phyloP scores from a whole-genome alignment of 345 rosid species.

The Arabidopsis arenosa region DNA sequence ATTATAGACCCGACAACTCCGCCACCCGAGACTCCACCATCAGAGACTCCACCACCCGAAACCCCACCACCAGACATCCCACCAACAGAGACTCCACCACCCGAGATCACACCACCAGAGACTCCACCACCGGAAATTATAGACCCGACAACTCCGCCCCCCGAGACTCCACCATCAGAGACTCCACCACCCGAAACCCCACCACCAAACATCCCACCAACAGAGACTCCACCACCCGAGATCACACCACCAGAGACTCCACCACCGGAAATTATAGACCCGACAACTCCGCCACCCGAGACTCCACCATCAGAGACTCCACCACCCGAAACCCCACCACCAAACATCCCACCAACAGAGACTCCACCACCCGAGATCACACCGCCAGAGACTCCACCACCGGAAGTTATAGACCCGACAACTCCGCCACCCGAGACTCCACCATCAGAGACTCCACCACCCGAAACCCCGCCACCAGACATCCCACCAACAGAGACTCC shows the following conservation, averaged over 20 bases:
- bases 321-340: background rate
- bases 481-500: background rate
- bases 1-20: no score
- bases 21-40: background rate
- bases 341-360: background rate
- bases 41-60: background rate
- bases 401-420: no score
- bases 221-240: no score
- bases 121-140: no score
- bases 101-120: background rate
- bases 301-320: background rate
- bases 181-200: no score
- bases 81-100: background rate
- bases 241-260: no score
- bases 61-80: background rate
- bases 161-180: no score
- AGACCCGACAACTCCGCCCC: no score
- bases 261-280: no score
- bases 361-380: background rate
- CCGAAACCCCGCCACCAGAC: background rate
- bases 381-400: background rate
- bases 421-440: background rate
- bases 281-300: no score
- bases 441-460: background rate
- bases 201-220: background rate